Percentiles rank a stretch among this genome's conserved stretches.
These are phyloP conservation scores for Penicillium sp. DNA, from an alignment of 2,329 filamentous ascomycete species.

Conservation along the genomic window DNA sequence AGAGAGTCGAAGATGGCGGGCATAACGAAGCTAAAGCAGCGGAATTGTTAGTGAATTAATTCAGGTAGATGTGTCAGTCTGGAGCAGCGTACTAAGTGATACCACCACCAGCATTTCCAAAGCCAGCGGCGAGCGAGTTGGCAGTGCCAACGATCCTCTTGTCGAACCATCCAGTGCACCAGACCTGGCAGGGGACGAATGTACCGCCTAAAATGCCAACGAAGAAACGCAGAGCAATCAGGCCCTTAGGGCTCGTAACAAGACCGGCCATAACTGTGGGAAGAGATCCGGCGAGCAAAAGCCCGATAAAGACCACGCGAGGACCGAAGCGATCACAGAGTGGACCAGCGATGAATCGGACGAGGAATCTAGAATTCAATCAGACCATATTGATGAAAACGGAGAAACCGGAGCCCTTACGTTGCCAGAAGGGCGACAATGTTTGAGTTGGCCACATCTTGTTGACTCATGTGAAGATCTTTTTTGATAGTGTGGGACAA, in stretches of 20 bases:
- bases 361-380: constrained; percentile 58
- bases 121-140: constrained; percentile 80
- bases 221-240: constrained; percentile 49
- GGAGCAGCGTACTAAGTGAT: constrained; percentile 66
- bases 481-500: constrained; percentile 75
- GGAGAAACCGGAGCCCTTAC: constrained; percentile 40
- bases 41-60: constrained; percentile 3
- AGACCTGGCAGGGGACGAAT: constrained; percentile 72
- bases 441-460: constrained; percentile 84
- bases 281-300: constrained; percentile 75
- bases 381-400: background rate
- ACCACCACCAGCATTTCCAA: constrained; percentile 85
- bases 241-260: constrained; percentile 63
- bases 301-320: constrained; percentile 74
- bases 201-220: constrained; percentile 48
- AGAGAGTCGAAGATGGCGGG: constrained; percentile 83
- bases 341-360: constrained; percentile 77
- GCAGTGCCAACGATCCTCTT: constrained; percentile 88
- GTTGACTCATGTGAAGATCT: constrained; percentile 70
- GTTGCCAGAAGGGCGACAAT: constrained; percentile 77
- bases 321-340: constrained; percentile 85
- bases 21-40: constrained; percentile 70
- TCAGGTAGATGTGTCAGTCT: background rate
- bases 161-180: constrained; percentile 91
- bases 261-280: constrained; percentile 82